phyloP scores from a whole-genome alignment of 1,139 yeast species.

The Yamadazyma conglobata region DNA sequence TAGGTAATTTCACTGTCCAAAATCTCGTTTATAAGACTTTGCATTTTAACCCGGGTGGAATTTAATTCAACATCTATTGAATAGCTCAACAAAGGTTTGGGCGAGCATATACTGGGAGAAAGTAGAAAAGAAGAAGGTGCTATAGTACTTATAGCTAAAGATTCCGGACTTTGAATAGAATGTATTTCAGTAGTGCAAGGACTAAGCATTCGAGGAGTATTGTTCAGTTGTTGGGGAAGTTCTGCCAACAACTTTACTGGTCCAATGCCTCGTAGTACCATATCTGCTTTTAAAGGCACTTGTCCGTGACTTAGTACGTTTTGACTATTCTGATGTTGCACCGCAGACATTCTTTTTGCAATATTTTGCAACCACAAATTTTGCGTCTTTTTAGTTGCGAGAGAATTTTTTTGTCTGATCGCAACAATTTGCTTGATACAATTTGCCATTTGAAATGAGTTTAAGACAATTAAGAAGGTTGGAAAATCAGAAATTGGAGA shows the following conservation, averaged over 20 bases:
- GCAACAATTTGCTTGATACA: slow-evolving; percentile 2
- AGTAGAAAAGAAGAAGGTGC: too few relatives aligned
- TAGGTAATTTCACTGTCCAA: slow-evolving; percentile 46
- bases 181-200: too few relatives aligned
- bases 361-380: slow-evolving; percentile 12
- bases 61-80: not conserved
- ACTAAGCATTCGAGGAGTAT: too few relatives aligned
- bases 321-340: not conserved
- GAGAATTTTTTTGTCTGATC: not conserved
- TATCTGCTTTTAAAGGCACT: too few relatives aligned
- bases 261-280: too few relatives aligned
- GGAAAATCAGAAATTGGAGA: slow-evolving; percentile 40
- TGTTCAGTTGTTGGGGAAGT: too few relatives aligned
- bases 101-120: too few relatives aligned
- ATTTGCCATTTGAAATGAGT: slow-evolving; percentile 56
- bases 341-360: not conserved
- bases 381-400: not conserved
- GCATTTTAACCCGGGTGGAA: slow-evolving; percentile 22
- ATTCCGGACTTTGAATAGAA: too few relatives aligned
- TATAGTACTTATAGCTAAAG: too few relatives aligned
- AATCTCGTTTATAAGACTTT: slow-evolving; percentile 43
- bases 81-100: slow-evolving; percentile 16
- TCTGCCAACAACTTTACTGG: too few relatives aligned
- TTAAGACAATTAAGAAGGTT: slow-evolving; percentile 61
- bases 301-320: not conserved